Evolutionary conservation across 805 yeast species (phyloP), one percentile per base, ranked within the genome.

Genomic region (Yamadazyma takamatsuzukensis): DNA sequence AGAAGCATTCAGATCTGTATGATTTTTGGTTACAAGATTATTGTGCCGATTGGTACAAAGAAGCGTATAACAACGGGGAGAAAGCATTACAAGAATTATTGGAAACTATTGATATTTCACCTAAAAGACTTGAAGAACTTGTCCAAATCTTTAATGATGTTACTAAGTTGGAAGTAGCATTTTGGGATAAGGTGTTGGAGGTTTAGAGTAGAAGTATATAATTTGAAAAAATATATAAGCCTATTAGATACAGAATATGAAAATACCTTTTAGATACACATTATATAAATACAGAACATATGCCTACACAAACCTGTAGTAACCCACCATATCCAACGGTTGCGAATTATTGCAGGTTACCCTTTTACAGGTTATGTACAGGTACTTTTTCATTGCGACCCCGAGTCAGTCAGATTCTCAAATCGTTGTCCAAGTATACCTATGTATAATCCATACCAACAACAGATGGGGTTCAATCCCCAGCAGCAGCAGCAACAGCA

Each of bases 11-110:
- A 4, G 52, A 59, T 2, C 51, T 57, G 6, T 70, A 69, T 45
- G 44, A 43, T 36, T 55, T 67, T 7, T 84, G 95, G 94, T 49
- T 83, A 12, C 64, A 61, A 13, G 80, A 77, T 35, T 85, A 85
- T 53, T 52, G 66, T 4, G 65, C 80, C 2, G 76, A 73, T 2
- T 72, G 79, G 74, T 83, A 76, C 46, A 44, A 45, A 4, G 63
- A 61, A 15, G 84, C 83, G 4, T 70, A 77, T 40, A 43, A 44
- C 2, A 56, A 59, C 6, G 93, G 89, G 1, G 57, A 58, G 29
- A 47, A 52, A 18, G 59, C 72, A 5, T 55, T 83, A 30, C 74
- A 78, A 36, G 52, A 49, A 8, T 57, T 71, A 24, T 56, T 72
- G 6, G 52, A 47, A 12, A 29, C n/a, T 2, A 25, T 29, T 6